Conservation (phyloP, 2,329 filamentous ascomycete species). For the Stachybotrys chartarum region DNA sequence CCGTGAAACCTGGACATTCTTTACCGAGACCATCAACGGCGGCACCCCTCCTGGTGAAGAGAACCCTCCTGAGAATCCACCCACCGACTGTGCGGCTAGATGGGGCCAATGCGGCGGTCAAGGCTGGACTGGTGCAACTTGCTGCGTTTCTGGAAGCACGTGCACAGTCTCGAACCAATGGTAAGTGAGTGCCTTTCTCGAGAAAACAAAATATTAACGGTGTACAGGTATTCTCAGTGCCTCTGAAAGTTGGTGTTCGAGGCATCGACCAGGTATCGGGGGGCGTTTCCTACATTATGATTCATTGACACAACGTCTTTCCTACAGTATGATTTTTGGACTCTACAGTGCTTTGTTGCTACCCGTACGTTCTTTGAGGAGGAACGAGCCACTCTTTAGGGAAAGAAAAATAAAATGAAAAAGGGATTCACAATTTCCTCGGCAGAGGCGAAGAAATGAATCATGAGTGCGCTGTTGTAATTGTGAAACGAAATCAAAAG, state of each 20-base stretch:
- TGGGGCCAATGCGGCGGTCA: slow-evolving; percentile 1
- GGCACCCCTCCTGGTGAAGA: background rate
- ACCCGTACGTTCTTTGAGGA: background rate
- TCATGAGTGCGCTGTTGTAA: background rate
- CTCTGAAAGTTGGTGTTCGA: background rate
- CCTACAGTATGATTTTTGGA: background rate
- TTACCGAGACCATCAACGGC: slow-evolving; percentile 3
- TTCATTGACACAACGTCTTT: background rate
- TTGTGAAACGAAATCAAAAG: background rate
- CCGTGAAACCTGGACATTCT: slow-evolving; percentile 16
- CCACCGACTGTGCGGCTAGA: background rate
- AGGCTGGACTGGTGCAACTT: background rate
- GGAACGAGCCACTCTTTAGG: background rate
- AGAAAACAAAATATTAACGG: background rate
- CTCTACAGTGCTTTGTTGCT: background rate
- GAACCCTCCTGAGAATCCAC: background rate
- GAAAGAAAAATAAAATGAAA: background rate
- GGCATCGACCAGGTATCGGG: background rate
- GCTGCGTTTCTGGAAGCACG: background rate
- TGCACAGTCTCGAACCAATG: background rate
- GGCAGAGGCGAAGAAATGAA: background rate
- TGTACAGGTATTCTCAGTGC: background rate
- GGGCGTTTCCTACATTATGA: background rate
- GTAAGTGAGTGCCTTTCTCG: background rate
- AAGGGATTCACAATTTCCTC: background rate